Evolutionary conservation across 2,329 filamentous ascomycete species (phyloP), one percentile per base, ranked within the genome.

Genomic region (Xylaria polymorpha): DNA sequence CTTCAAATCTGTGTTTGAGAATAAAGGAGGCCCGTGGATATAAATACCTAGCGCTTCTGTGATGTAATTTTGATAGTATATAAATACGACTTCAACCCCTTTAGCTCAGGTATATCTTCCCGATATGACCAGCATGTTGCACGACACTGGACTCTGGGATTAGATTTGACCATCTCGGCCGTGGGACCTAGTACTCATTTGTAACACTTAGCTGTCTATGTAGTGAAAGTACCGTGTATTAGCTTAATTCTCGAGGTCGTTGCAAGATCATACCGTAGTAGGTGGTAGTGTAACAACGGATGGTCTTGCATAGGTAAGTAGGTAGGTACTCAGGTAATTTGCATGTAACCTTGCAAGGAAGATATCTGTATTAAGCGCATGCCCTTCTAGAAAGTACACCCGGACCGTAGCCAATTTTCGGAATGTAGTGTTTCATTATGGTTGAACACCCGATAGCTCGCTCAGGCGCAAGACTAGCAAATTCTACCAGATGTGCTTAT

Each of bases 11-110:
- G 25, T 10, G 25, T 22, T 20, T 59, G 15, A 46, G 22, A 20
- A 41, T 50, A 43, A 5, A 53, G 46, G 15, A 25, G 20, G 14
- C 7, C 7, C 37, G 7, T 15, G 12, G 10, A n/a, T 20, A 25
- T 51, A 50, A 57, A 10, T 64, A 44, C 25, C 25, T 29, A 29
- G 25, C 22, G 29, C 43, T 43, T 64, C 35, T 58, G 4, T 22
- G 20, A 50, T 50, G 10, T 14, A 39, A 6, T 46, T 41, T 39
- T 50, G 32, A 25, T 39, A 15, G 39, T 9, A 25, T 48, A 41
- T 15, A 41, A 41, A 14, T 12, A 22, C 22, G 44, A 8, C n/a
- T 32, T 35, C 4, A n/a, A 25, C 50, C 29, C 25, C 25, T n/a
- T 4, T 35, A 53, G 15, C 50, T 53, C 10, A 53, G 4, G 32